A percentile compares a stretch with the other conserved stretches of the same genome.
Conservation (phyloP, 345 rosid species). For the Abelmoschus esculentus region DNA sequence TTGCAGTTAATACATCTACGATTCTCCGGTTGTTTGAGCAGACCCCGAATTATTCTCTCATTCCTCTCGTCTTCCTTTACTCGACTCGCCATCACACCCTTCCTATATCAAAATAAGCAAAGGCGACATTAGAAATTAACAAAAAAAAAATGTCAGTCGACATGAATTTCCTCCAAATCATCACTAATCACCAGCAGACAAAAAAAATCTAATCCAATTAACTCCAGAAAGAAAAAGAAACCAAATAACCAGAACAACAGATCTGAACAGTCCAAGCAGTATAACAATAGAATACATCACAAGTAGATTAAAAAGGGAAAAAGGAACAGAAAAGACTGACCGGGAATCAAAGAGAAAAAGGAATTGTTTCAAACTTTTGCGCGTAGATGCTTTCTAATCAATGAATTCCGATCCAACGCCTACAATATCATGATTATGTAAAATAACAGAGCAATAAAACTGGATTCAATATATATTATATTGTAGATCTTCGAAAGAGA, state of each 20-base stretch:
- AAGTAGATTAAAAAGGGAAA: background rate
- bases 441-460: background rate
- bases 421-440: background rate
- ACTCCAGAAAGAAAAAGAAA: background rate
- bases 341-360: slow-evolving; percentile 11
- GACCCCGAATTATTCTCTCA: slow-evolving; percentile 73
- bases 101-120: slow-evolving; percentile 12
- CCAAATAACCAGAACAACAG: slow-evolving; percentile 17
- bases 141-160: background rate
- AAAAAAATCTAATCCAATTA: background rate
- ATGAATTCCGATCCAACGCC: slow-evolving; percentile 10
- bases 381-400: background rate
- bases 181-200: too few species aligned
- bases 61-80: slow-evolving; percentile 85
- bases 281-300: slow-evolving; percentile 1
- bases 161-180: background rate
- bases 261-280: slow-evolving; percentile 24
- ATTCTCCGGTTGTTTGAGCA: slow-evolving; percentile 79
- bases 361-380: background rate
- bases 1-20: slow-evolving; percentile 90
- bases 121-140: background rate
- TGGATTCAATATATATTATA: background rate
- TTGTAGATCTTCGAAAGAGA: slow-evolving; percentile 24
- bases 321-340: slow-evolving; percentile 11
- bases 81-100: slow-evolving; percentile 50